Percentiles rank a stretch among this genome's conserved stretches.
These are phyloP conservation scores for Piper longum DNA, from an alignment of 164 flowering plant genomes.

Conservation along the genomic window DNA sequence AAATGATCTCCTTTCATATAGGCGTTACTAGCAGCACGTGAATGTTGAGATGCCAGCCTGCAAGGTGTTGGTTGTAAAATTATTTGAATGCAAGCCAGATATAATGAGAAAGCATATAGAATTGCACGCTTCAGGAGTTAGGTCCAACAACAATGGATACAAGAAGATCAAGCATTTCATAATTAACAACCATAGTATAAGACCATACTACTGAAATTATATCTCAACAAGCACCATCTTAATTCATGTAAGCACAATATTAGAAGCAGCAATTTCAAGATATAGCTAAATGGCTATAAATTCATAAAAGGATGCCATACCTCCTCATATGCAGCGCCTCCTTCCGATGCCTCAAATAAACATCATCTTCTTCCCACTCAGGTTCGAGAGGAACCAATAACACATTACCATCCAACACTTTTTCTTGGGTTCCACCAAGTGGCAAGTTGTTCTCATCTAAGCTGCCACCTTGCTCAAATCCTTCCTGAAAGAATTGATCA, in stretches of 20 bases:
- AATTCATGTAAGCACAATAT: not conserved
- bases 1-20: slow-evolving; percentile 65
- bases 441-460: slow-evolving; percentile 3
- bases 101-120: not conserved
- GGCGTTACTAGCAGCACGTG: slow-evolving; percentile 63
- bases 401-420: slow-evolving; percentile 13
- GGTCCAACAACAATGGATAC: no score
- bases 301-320: slow-evolving; percentile 16
- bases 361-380: slow-evolving; percentile 87
- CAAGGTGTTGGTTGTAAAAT: not conserved
- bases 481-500: not conserved
- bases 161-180: not conserved
- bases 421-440: slow-evolving; percentile 1
- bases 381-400: slow-evolving; percentile 49
- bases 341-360: slow-evolving; percentile 61
- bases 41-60: slow-evolving; percentile 77
- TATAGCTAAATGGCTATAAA: not conserved
- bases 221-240: not conserved
- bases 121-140: not conserved
- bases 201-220: not conserved
- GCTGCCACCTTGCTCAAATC: not conserved
- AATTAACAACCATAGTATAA: not conserved
- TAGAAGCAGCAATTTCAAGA: not conserved
- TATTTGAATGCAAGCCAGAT: not conserved
- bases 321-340: slow-evolving; percentile 69